Conservation (phyloP, 2,329 filamentous ascomycete genomes). For the Trichoderma pleuroti region DNA sequence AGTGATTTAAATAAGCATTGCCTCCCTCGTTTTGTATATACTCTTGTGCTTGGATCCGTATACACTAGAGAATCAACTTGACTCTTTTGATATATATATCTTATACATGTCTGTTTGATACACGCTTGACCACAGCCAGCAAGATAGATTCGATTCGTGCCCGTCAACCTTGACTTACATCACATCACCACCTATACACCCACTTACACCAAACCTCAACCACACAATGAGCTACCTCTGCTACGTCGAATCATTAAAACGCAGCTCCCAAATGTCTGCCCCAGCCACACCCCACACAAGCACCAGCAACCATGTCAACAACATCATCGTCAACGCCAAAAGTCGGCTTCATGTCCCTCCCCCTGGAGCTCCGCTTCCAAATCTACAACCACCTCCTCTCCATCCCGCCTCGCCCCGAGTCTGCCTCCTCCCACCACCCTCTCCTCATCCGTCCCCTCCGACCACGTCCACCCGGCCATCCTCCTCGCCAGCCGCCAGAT, state of each 20-base stretch:
- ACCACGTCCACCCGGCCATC: slow-evolving; percentile 36
- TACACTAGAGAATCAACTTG: neutral
- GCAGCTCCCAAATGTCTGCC: neutral
- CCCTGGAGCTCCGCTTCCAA: slow-evolving; percentile 45
- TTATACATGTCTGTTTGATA: neutral
- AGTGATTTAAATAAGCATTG: slow-evolving; percentile 5
- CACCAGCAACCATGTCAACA: neutral
- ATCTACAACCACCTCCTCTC: slow-evolving; percentile 44
- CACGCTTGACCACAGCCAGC: neutral
- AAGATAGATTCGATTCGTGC: neutral
- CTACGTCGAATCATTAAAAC: neutral
- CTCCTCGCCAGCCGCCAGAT: slow-evolving; percentile 40
- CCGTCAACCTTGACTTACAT: neutral
- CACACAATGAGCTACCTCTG: neutral
- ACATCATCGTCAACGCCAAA: neutral
- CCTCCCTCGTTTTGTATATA: neutral
- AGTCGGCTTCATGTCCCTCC: slow-evolving; percentile 38
- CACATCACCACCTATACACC: neutral
- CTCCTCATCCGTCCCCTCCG: neutral
- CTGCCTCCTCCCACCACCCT: slow-evolving; percentile 26
- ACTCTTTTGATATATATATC: neutral
- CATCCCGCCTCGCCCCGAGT: slow-evolving; percentile 29
- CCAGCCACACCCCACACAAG: neutral
- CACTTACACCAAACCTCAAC: neutral
- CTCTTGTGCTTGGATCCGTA: neutral